phyloP scores from a whole-genome alignment of 1,284 basidiomycete genomes.

The Pterula multifida region DNA sequence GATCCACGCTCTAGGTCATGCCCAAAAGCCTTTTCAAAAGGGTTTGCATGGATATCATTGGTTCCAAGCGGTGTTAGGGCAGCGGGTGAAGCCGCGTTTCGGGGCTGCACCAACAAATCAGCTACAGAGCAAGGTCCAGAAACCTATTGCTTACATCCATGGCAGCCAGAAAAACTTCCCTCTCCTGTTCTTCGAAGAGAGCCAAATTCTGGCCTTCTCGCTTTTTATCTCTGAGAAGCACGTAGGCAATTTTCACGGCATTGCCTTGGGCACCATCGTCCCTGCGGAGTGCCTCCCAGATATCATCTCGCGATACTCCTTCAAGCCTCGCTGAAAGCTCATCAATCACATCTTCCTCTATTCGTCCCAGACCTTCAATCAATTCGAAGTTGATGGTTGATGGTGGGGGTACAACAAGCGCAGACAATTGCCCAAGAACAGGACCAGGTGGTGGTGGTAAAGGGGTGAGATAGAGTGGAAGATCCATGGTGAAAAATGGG shows the following conservation, averaged over 20 bases:
- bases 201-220: conserved; percentile 65
- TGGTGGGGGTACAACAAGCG: conserved; percentile 54
- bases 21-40: conserved; percentile 60
- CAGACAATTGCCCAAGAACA: conserved; percentile 58
- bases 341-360: conserved; percentile 84
- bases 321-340: conserved; percentile 69
- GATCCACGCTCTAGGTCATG: conserved; percentile 41
- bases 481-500: conserved; percentile 77
- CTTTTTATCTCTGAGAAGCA: conserved; percentile 84
- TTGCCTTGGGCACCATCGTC: conserved; percentile 82
- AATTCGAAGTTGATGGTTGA: conserved; percentile 58
- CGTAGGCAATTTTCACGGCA: conserved; percentile 93
- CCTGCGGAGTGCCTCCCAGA: conserved; percentile 75
- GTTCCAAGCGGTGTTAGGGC: conserved; percentile 37
- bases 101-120: conserved; percentile 33
- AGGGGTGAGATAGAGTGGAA: conserved; percentile 81
- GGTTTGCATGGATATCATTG: conserved; percentile 52
- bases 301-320: conserved; percentile 70
- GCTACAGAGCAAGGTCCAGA: conserved; percentile 4
- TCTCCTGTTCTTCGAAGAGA: conserved; percentile 43
- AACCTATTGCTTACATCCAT: conserved; percentile 49
- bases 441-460: conserved; percentile 74
- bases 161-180: conserved; percentile 68
- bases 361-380: conserved; percentile 74
- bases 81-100: conserved; percentile 51